A percentile compares a stretch with the other conserved stretches of the same genome.
These are phyloP conservation scores for Draba incana DNA, from an alignment of 345 rosid species.

Conservation along the genomic window DNA sequence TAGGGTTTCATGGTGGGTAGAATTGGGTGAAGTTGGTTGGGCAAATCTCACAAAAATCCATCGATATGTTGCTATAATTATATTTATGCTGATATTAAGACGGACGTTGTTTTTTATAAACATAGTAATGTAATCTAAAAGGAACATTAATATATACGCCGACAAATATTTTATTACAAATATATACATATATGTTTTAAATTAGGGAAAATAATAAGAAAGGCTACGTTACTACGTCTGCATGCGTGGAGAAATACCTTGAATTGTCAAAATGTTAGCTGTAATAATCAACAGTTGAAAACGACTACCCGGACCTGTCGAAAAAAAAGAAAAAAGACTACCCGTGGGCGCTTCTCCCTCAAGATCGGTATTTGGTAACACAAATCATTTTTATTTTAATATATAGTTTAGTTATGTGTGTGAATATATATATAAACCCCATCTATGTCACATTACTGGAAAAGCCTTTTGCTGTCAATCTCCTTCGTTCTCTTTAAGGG, in stretches of 20 bases:
- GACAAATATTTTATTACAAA: constrained; percentile 41
- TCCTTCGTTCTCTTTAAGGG: constrained; percentile 20
- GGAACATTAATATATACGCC: constrained; percentile 53
- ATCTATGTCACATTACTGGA: constrained; percentile 41
- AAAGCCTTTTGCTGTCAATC: constrained; percentile 35
- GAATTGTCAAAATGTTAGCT: constrained; percentile 90
- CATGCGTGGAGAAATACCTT: constrained; percentile 27
- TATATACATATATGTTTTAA: background rate
- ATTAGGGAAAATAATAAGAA: background rate
- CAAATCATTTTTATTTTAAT: constrained; percentile 26
- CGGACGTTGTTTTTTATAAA: constrained; percentile 19
- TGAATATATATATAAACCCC: constrained; percentile 30
- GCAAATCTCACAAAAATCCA: constrained; percentile 44
- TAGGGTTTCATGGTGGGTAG: constrained; percentile 71
- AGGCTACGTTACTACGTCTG: constrained; percentile 7
- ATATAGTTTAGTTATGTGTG: constrained; percentile 32
- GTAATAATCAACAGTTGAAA: constrained; percentile 55
- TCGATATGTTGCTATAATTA: constrained; percentile 17
- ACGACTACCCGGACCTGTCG: constrained; percentile 22
- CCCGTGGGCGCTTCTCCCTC: constrained; percentile 55
- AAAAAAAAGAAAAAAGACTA: constrained; percentile 3
- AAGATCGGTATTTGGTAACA: constrained; percentile 45
- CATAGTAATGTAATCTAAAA: constrained; percentile 44
- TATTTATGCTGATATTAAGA: constrained; percentile 37
- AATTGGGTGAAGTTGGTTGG: constrained; percentile 99